Conservation (phyloP, 192 early-diverging fungal species). For the Pilobolus umbonatus region DNA sequence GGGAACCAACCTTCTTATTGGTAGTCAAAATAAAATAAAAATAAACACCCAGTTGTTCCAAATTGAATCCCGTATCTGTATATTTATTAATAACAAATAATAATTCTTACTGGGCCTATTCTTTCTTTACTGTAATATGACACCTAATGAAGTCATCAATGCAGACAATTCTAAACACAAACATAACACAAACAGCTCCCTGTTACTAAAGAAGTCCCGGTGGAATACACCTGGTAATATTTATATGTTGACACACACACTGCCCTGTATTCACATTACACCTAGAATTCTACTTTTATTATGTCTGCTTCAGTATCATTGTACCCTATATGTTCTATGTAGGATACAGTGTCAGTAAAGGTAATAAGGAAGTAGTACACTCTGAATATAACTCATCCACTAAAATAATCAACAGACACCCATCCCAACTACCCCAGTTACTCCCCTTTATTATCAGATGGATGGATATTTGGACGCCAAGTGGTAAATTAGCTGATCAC, state of each 20-base stretch:
- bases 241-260: not conserved
- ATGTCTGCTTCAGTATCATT: slow-evolving; percentile 48
- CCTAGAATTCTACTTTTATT: slow-evolving; percentile 74
- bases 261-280: not conserved
- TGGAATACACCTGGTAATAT: slow-evolving; percentile 44
- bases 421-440: slow-evolving; percentile 43
- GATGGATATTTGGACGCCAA: slow-evolving; percentile 70
- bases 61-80: too few relatives aligned
- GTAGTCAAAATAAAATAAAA: too few relatives aligned
- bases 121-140: too few relatives aligned
- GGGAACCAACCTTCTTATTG: too few relatives aligned
- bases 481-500: slow-evolving; percentile 33
- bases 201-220: slow-evolving; percentile 48
- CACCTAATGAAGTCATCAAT: too few relatives aligned
- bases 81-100: too few relatives aligned
- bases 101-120: too few relatives aligned
- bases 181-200: too few relatives aligned
- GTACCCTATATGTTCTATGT: slow-evolving; percentile 66
- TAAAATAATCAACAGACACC: slow-evolving; percentile 22
- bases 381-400: slow-evolving; percentile 16
- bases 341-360: slow-evolving; percentile 47
- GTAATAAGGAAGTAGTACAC: slow-evolving; percentile 21
- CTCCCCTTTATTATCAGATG: slow-evolving; percentile 40
- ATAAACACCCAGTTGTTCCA: too few relatives aligned
- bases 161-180: too few relatives aligned